Percentiles rank a stretch among this genome's conserved stretches.
These are phyloP conservation scores for Diutina siamensis DNA, from an alignment of 1,139 yeast species.

Conservation along the genomic window DNA sequence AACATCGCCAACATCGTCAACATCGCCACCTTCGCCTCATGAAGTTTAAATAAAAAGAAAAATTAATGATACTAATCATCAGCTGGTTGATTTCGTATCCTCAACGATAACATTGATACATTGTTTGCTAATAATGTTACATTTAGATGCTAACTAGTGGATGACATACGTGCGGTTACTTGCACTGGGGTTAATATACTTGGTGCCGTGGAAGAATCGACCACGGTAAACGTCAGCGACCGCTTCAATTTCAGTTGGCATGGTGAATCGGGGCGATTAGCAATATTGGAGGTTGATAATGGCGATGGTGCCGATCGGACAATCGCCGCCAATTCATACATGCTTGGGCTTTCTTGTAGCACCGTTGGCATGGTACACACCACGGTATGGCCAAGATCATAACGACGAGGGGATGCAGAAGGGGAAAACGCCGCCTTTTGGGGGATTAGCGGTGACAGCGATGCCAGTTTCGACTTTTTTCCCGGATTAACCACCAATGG, in stretches of 20 bases:
- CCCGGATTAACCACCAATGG: not conserved
- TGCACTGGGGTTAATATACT: slow-evolving; percentile 3
- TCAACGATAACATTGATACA: too few relatives aligned
- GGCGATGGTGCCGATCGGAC: slow-evolving; percentile 1
- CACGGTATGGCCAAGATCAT: slow-evolving; percentile 3
- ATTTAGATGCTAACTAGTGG: not conserved
- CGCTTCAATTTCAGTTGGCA: not conserved
- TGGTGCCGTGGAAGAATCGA: slow-evolving; percentile 3
- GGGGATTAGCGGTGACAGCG: not conserved
- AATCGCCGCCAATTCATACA: slow-evolving; percentile 5
- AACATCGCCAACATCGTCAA: too few relatives aligned
- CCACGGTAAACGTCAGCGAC: slow-evolving; percentile 5
- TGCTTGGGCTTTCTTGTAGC: slow-evolving; percentile 5
- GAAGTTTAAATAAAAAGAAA: too few relatives aligned
- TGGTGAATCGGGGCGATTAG: not conserved
- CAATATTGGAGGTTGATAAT: not conserved
- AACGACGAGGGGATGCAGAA: not conserved
- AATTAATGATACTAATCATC: too few relatives aligned
- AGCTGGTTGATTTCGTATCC: too few relatives aligned
- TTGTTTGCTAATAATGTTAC: too few relatives aligned
- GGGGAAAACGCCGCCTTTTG: not conserved
- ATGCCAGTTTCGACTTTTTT: not conserved
- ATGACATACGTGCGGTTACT: slow-evolving; percentile 3
- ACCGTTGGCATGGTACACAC: slow-evolving; percentile 5
- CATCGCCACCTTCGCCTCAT: too few relatives aligned